Evolutionary conservation across 2,329 filamentous ascomycete species (phyloP).

Genomic region (Tolypocladium cylindrosporum): DNA sequence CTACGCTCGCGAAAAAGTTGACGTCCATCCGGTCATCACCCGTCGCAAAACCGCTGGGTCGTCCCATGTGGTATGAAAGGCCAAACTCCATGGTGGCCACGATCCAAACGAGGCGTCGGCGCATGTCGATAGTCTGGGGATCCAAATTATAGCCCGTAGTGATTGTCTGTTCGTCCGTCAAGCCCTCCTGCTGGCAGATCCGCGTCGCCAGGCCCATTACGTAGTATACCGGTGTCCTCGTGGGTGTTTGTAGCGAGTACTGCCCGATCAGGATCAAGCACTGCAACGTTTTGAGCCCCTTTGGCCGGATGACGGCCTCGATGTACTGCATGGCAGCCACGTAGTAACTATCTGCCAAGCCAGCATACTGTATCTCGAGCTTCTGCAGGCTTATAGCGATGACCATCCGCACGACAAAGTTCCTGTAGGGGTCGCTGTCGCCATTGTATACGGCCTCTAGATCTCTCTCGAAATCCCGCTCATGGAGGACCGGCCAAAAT

Average conservation of each 20-base stretch:
- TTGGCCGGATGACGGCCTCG: conserved; percentile 73
- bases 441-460: conserved; percentile 73
- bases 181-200: conserved; percentile 78
- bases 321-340: conserved; percentile 78
- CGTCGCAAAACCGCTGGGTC: conserved; percentile 77
- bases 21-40: conserved; percentile 77
- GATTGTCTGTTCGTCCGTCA: conserved; percentile 85
- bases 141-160: conserved; percentile 53
- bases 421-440: conserved; percentile 68
- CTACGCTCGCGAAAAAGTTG: conserved; percentile 69
- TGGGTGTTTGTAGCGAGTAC: conserved; percentile 88
- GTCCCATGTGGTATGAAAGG: conserved; percentile 76
- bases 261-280: conserved; percentile 80
- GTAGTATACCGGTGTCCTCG: conserved; percentile 86
- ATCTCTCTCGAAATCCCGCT: conserved; percentile 65
- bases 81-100: conserved; percentile 83
- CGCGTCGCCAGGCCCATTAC: conserved; percentile 80
- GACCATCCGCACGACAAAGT: conserved; percentile 84
- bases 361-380: conserved; percentile 80
- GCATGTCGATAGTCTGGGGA: conserved; percentile 76
- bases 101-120: conserved; percentile 79
- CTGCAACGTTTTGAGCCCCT: conserved; percentile 83
- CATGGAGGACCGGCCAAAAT: conserved; percentile 79
- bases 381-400: conserved; percentile 93
- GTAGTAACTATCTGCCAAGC: conserved; percentile 90